Percentiles rank a stretch among this genome's conserved stretches.
phyloP scores from a whole-genome alignment of 2,329 filamentous ascomycete genomes.

The Fusarium ambrosium region DNA sequence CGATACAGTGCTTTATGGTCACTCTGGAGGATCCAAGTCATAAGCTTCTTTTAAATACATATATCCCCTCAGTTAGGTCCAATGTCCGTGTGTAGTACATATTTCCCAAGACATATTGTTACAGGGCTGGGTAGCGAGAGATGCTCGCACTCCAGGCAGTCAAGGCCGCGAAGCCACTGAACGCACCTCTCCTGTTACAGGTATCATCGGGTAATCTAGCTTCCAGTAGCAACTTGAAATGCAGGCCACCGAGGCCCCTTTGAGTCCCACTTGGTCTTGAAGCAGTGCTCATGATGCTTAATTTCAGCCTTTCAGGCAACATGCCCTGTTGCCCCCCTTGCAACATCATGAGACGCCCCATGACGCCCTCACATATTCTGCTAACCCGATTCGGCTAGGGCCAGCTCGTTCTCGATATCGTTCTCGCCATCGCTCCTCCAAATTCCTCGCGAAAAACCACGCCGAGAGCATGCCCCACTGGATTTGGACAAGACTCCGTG shows the following conservation, averaged over 20 bases:
- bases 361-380: not conserved
- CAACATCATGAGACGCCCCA: not conserved
- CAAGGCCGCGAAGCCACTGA: not conserved
- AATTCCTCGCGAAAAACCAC: not conserved
- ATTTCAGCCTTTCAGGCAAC: not conserved
- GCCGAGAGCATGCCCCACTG: not conserved
- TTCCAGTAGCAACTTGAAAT: not conserved
- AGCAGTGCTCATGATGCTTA: not conserved
- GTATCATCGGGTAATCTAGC: not conserved
- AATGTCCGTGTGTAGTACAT: not conserved
- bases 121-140: not conserved
- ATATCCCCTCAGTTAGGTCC: not conserved
- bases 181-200: not conserved
- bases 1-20: not conserved
- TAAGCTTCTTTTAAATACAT: not conserved
- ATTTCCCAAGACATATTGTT: not conserved
- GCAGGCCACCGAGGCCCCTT: not conserved
- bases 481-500: not conserved
- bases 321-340: not conserved
- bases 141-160: not conserved
- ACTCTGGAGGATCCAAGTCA: not conserved
- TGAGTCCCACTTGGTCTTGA: not conserved
- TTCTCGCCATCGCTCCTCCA: not conserved
- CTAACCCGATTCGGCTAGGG: not conserved
- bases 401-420: not conserved